These are phyloP conservation scores for Amaranthus palmeri DNA, from an alignment of 148 eudicot species.

Conservation along the genomic window DNA sequence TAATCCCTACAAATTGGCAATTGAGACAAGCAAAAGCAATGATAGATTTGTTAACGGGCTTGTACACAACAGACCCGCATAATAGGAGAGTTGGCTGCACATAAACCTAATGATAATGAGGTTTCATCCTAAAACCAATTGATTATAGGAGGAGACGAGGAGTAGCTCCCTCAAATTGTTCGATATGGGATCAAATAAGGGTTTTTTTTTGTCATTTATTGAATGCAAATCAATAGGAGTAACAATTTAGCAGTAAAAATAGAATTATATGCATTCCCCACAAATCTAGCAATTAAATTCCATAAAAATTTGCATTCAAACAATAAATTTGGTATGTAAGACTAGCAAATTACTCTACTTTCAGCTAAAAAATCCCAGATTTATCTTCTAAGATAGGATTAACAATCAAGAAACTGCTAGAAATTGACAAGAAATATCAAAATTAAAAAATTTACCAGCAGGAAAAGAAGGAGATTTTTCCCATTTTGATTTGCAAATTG, in stretches of 20 bases:
- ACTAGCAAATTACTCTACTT: not conserved
- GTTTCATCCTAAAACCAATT: too few species aligned
- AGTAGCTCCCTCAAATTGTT: too few species aligned
- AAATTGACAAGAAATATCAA: not conserved
- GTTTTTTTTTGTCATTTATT: too few species aligned
- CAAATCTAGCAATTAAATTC: constrained; percentile 6
- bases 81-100: too few species aligned
- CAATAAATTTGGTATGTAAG: not conserved
- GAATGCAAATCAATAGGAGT: too few species aligned
- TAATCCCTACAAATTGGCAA: too few species aligned
- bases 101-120: too few species aligned
- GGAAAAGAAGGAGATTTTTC: constrained; percentile 71
- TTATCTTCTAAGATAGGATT: not conserved
- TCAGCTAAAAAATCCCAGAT: not conserved
- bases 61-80: too few species aligned
- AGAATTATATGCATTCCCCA: not conserved
- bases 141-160: too few species aligned
- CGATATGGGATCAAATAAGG: too few species aligned
- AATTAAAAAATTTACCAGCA: constrained; percentile 46
- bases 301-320: constrained; percentile 3
- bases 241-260: not conserved
- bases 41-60: too few species aligned
- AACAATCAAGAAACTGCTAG: not conserved
- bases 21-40: too few species aligned
- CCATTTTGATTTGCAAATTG: constrained; percentile 86